Base-by-base conservation (phyloP, 305 asterid species). In the Rubia balearica region DNA sequence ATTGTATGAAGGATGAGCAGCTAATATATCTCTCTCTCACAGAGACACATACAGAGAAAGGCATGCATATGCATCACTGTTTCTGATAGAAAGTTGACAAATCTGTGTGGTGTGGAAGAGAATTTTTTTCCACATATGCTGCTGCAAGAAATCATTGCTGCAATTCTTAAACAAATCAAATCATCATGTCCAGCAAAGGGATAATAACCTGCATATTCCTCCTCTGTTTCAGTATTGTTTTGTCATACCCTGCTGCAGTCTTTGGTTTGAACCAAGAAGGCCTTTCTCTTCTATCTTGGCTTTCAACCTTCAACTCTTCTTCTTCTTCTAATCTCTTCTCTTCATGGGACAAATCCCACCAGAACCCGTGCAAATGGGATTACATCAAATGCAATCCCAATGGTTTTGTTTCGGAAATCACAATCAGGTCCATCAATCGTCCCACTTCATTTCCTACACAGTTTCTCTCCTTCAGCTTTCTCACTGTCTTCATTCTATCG, bases 351-450 rank as follows among this genome's bases (percentile, higher is more conserved):
- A 70, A 74, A 22, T 67, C 76, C 0, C 85, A 83, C 30, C 73
- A 48, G 46, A 84, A 74, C 74, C 96, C 96, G 67, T 89, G 96
- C 83, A 71, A 75, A 14, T 89, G 96, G 96, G 83, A 89, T 73
- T 83, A 78, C 86, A 81, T 85, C 81, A 78, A 73, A 81, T 89
- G 96, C 63, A 85, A 68, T 22, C 68, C 70, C 13, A 72, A 61
- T 30, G 83, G 78, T 38, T 83, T 81, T 67, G 86, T 89, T 53
- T 81, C 87, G 0, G 85, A 81, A 70, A 81, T 87, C 68, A 70
- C 63, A 16, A 75, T 88, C 67, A 82, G 38, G 49, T 88, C 92
- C 2, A 68, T 85, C 60, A 17, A 76, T 79, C 86, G 85, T 59
- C 85, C 87, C 67, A 75, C 89, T 55, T 61, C 80, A 43, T 85